phyloP scores from a whole-genome alignment of 2,329 filamentous ascomycete genomes.

The Emmonsia crescens region DNA sequence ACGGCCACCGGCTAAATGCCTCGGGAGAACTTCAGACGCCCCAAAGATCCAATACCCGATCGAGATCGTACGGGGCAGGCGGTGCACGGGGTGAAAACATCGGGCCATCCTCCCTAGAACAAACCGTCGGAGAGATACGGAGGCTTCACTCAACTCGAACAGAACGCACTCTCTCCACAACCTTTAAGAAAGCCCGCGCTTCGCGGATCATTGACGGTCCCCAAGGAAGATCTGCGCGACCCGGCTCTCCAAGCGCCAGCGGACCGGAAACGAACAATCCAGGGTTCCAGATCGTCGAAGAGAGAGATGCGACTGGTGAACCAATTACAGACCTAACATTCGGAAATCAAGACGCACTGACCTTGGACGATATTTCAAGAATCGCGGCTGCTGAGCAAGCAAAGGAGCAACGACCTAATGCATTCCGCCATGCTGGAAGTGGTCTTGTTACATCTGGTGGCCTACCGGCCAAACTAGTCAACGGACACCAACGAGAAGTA shows the following conservation, averaged over 20 bases:
- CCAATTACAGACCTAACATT: slow-evolving; percentile 71
- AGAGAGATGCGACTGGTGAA: slow-evolving; percentile 58
- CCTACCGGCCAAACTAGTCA: slow-evolving; percentile 55
- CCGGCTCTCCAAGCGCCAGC: slow-evolving; percentile 50
- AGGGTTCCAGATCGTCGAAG: slow-evolving; percentile 70
- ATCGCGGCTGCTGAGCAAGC: slow-evolving; percentile 95
- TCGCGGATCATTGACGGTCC: slow-evolving; percentile 89
- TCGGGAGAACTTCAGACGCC: slow-evolving; percentile 41
- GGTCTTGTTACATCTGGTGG: slow-evolving; percentile 51
- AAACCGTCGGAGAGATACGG: slow-evolving; percentile 89
- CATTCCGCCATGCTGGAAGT: slow-evolving; percentile 63
- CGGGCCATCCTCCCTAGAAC: slow-evolving; percentile 74
- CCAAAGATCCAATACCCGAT: slow-evolving; percentile 55
- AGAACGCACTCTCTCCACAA: slow-evolving; percentile 88
- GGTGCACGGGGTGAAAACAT: slow-evolving; percentile 45
- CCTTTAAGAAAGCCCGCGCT: slow-evolving; percentile 77
- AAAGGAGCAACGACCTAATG: slow-evolving; percentile 73
- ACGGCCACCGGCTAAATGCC: slow-evolving; percentile 48
- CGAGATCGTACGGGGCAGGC: slow-evolving; percentile 61
- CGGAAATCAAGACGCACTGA: slow-evolving; percentile 80
- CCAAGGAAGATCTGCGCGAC: slow-evolving; percentile 55
- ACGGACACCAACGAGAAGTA: slow-evolving; percentile 58
- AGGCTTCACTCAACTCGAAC: slow-evolving; percentile 84
- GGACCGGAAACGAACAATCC: slow-evolving; percentile 41
- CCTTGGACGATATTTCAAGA: slow-evolving; percentile 87